Evolutionary conservation across 2,329 filamentous ascomycete species (phyloP), one percentile per base, ranked within the genome.

Genomic region (Phaeoacremonium minimum): DNA sequence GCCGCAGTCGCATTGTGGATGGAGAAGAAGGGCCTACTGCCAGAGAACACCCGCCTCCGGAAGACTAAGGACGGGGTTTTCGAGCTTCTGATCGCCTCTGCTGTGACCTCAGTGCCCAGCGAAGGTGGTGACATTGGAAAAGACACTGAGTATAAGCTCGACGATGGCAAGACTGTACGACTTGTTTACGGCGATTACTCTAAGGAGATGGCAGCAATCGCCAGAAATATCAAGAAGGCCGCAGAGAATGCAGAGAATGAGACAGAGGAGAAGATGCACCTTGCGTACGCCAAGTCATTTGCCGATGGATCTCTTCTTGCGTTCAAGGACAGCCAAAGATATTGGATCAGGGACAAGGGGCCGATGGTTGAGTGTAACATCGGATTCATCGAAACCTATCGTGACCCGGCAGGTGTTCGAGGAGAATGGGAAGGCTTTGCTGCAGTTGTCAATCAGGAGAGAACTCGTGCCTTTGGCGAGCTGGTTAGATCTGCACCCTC

Each of bases 341-440:
- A 75, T 51, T 93, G 87, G 87, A 87, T 93, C 46, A 79, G 81
- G 52, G 86, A 94, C 56, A 87, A 89, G 58, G 82, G 83, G 15
- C 87, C 87, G 4, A 79, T 77, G 62, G 78, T 94, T 20, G 87
- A 93, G 61, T 83, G 75, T 30, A 88, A 91, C 56, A 75, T 91
- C 47, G 87, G 87, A 2, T 93, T 93, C 54, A 84, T 93, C 35
- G 87, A 93, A 64, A 89, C 86, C 0, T 93, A 93, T 57, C 73
- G 87, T 48, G 87, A 94, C 53, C 87, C 87, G 18, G 81, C 85
- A 41, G 87, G 87, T 41, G 77, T 89, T 19, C 75, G 87, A 44
- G 86, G 83, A 42, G 87, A 93, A 57, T 94, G 85, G 82, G 86
- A 93, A 60, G 87, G 87, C 3, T 89, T 93, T 54, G 85, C 85